These are phyloP conservation scores for Babesia bigemina DNA, from an alignment of 169 alveolate species.

Conservation along the genomic window DNA sequence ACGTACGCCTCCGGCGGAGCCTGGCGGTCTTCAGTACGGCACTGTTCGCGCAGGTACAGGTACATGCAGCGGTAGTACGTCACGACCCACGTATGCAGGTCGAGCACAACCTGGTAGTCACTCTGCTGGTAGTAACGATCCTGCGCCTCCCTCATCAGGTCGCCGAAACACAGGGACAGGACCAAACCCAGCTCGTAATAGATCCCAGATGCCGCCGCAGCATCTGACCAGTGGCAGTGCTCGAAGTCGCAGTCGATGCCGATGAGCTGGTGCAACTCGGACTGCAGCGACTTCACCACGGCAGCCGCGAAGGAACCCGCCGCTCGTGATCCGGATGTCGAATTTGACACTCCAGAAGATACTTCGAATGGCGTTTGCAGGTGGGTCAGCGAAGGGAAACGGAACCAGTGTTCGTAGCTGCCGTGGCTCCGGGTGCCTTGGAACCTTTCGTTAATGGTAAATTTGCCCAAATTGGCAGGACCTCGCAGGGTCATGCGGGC, in stretches of 20 bases:
- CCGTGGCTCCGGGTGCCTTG: conserved; percentile 17
- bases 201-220: background rate
- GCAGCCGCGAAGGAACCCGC: background rate
- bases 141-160: conserved; percentile 60
- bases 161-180: conserved; percentile 38
- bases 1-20: conserved; percentile 31
- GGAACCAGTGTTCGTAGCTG: conserved; percentile 35
- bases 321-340: background rate
- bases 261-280: conserved; percentile 44
- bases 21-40: conserved; percentile 5
- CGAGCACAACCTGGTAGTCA: conserved; percentile 47
- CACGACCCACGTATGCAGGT: conserved; percentile 51
- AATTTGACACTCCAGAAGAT: background rate
- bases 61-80: conserved; percentile 51
- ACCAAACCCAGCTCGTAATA: conserved; percentile 55
- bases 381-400: conserved; percentile 24
- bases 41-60: conserved; percentile 4
- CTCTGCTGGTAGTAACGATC: conserved; percentile 48
- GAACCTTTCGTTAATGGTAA: conserved; percentile 34
- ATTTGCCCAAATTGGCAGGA: background rate
- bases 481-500: conserved; percentile 34
- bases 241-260: conserved; percentile 57
- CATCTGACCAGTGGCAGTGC: conserved; percentile 30
- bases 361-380: conserved; percentile 40
- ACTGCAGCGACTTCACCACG: conserved; percentile 21